These are phyloP conservation scores for Tuber calosporum DNA, from an alignment of 495 filamentous ascomycete species.

Conservation along the genomic window DNA sequence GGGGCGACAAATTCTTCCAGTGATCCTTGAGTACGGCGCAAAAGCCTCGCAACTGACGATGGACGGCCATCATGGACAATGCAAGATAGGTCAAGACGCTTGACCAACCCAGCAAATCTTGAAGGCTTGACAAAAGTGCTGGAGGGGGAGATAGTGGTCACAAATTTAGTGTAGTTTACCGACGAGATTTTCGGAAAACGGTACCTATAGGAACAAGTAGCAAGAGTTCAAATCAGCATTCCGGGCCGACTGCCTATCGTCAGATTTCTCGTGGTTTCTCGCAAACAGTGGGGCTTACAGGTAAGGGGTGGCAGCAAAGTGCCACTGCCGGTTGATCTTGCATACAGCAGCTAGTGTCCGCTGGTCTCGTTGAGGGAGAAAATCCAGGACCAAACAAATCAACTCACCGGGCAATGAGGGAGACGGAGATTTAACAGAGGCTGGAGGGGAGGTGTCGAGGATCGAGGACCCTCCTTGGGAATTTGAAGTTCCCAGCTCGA, in stretches of 20 bases:
- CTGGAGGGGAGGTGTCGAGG: constrained; percentile 31
- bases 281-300: constrained; percentile 46
- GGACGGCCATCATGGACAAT: constrained; percentile 62
- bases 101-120: constrained; percentile 52
- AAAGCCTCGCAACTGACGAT: constrained; percentile 57
- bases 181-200: constrained; percentile 38
- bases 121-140: constrained; percentile 52
- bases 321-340: constrained; percentile 60
- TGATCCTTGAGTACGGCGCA: constrained; percentile 53
- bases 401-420: constrained; percentile 32
- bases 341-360: constrained; percentile 41
- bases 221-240: constrained; percentile 9
- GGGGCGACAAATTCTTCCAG: constrained; percentile 61
- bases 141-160: constrained; percentile 57
- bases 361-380: constrained; percentile 30
- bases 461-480: constrained; percentile 9
- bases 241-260: background rate
- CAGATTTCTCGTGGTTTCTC: background rate
- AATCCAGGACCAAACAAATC: constrained; percentile 30
- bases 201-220: constrained; percentile 22
- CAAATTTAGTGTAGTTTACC: constrained; percentile 53
- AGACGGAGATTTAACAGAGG: background rate
- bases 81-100: constrained; percentile 51
- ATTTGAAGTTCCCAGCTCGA: background rate
- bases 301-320: constrained; percentile 49